phyloP scores from a whole-genome alignment of 1,284 basidiomycete genomes.

The Acaromyces ingoldii region DNA sequence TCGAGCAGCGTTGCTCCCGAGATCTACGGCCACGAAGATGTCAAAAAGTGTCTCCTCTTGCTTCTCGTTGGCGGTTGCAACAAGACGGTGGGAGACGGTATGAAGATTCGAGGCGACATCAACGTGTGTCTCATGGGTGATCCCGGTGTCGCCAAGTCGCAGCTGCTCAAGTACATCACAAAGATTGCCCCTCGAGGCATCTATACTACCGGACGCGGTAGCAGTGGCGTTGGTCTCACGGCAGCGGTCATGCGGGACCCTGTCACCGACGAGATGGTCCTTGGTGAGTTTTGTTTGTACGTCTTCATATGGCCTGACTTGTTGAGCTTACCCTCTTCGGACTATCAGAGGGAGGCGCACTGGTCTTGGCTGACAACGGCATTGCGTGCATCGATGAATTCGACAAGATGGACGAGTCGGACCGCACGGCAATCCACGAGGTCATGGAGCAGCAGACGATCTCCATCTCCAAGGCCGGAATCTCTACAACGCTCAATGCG shows the following conservation, averaged over 20 bases:
- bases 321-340: too few relatives aligned
- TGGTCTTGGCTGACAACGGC: conserved; percentile 96
- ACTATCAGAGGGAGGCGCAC: conserved; percentile 88
- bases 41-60: conserved; percentile 94
- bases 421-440: conserved; percentile 97
- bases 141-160: conserved; percentile 98
- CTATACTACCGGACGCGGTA: conserved; percentile 97
- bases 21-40: conserved; percentile 95
- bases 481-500: conserved; percentile 97
- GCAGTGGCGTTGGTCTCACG: conserved; percentile 94
- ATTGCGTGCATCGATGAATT: conserved; percentile 99
- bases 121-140: conserved; percentile 99
- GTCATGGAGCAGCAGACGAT: conserved; percentile 99
- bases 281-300: conserved; percentile 70
- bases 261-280: conserved; percentile 98
- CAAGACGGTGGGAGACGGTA: conserved; percentile 89
- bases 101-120: conserved; percentile 97
- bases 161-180: conserved; percentile 94
- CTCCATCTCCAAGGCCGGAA: conserved; percentile 97
- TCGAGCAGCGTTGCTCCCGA: conserved; percentile 82
- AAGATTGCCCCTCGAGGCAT: conserved; percentile 96
- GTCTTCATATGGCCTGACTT: too few relatives aligned
- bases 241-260: conserved; percentile 99
- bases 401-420: conserved; percentile 99
- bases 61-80: conserved; percentile 92